Base-by-base conservation (phyloP, 768 basidiomycete genomes). In the Collybiopsis luxurians region DNA sequence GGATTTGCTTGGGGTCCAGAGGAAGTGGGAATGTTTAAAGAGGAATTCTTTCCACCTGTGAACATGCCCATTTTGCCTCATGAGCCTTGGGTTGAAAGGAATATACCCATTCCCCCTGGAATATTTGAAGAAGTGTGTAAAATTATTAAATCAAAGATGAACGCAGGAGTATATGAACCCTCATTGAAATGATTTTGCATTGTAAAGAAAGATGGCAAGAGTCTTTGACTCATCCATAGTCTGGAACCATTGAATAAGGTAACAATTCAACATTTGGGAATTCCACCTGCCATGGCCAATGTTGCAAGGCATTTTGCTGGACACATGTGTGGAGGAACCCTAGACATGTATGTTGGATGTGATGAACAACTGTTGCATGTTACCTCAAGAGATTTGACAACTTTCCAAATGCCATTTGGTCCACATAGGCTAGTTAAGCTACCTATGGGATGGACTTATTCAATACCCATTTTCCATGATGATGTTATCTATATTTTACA, bases 1-100 rank as follows among this genome's bases (percentile, higher is more conserved):
- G 73, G 57, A 0, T 73, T 81, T 31, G 74, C 77, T 0, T 81
- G 73, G 75, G 56, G 69, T 2, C 71, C 78, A 6, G 7, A 39
- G 0, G 73, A 80, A 49, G 63, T 66, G 11, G 75, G 79, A 0
- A 40, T 43, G 0, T 76, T 78, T 24, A 46, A 53, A 0, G 48
- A 65, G 1, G 66, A 76, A 2, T 77, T 64, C 36, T 77, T 76
- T 48, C 57, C 60, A 0, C 71, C 72, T 0, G 55, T 73, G 0
- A 53, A 65, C 0, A 71, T 76, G n/a, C 73, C 71, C 0, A 68
- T 64, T 1, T 58, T 78, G 0, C 51, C 61, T 13, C 77, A 79
- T 57, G 66, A 42, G 0, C 77, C 69, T 0, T 75, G 72, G 70
- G 61, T 67, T 0, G 26, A 65, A 2, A 27, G 55, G 2, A 68